A percentile compares a stretch with the other conserved stretches of the same genome.
These are phyloP conservation scores for Kuraishia ogatae DNA, from an alignment of 805 yeast species.

Conservation along the genomic window DNA sequence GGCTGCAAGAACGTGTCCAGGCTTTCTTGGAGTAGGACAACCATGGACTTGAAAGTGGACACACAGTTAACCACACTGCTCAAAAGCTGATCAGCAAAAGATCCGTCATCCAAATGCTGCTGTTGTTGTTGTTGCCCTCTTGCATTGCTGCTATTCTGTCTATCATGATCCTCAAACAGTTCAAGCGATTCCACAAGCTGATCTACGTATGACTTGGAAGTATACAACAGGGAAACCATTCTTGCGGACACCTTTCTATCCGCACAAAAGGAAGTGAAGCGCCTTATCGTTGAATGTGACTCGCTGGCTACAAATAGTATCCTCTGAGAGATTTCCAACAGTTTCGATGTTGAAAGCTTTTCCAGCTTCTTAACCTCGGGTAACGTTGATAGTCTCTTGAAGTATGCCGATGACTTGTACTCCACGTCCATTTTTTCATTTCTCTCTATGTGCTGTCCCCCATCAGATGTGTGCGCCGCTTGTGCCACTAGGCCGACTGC, in stretches of 20 bases:
- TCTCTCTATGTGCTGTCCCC: conserved; percentile 20
- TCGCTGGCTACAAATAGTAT: conserved; percentile 56
- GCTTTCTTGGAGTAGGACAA: conserved; percentile 38
- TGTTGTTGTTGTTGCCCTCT: no score
- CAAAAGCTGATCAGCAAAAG: conserved; percentile 21
- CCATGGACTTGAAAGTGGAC: conserved; percentile 42
- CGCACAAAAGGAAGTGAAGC: conserved; percentile 48
- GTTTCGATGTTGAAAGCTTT: conserved; percentile 10
- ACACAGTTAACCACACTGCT: conserved; percentile 25
- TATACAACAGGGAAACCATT: conserved; percentile 40
- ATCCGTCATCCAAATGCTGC: conserved; percentile 5
- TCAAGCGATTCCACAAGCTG: conserved; percentile 49
- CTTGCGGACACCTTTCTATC: conserved; percentile 47
- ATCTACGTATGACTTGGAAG: conserved; percentile 47
- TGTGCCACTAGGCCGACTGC: conserved; percentile 9
- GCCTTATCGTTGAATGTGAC: conserved; percentile 49
- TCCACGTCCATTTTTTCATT: conserved; percentile 32
- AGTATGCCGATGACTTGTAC: conserved; percentile 52
- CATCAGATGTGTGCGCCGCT: conserved; percentile 23
- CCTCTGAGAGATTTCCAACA: conserved; percentile 47
- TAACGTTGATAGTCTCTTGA: conserved; percentile 54
- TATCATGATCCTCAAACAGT: conserved; percentile 27
- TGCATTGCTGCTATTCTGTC: conserved; percentile 20
- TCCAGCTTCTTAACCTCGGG: conserved; percentile 32
- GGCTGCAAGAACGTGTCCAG: conserved; percentile 39